Conservation (phyloP, 108 stramenopile species). For the Stephanodiscus minutulus region DNA sequence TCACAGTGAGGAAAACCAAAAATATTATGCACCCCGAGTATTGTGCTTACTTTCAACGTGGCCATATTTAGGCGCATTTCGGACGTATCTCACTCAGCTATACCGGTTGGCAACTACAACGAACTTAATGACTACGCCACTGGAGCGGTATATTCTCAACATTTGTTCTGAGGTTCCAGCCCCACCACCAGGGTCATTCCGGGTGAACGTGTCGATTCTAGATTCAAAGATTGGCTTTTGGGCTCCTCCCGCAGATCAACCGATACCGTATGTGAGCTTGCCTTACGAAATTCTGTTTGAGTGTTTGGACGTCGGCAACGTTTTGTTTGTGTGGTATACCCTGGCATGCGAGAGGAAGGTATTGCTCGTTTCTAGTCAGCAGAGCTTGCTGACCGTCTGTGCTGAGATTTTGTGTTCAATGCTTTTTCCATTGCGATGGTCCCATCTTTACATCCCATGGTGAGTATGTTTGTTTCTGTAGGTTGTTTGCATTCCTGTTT, state of each 20-base stretch:
- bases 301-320: conserved; percentile 84
- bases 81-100: conserved; percentile 88
- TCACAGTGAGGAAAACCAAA: conserved; percentile 29
- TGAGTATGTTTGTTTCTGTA: not conserved
- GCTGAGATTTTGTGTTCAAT: conserved; percentile 94
- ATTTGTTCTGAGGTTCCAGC: conserved; percentile 95
- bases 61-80: conserved; percentile 92
- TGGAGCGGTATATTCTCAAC: conserved; percentile 96
- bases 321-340: conserved; percentile 78
- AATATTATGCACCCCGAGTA: conserved; percentile 83
- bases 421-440: conserved; percentile 96
- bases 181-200: conserved; percentile 93
- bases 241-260: conserved; percentile 93
- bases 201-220: conserved; percentile 80
- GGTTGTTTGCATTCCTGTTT: not conserved
- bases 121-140: conserved; percentile 83
- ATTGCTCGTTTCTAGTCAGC: conserved; percentile 81
- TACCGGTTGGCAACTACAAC: conserved; percentile 92
- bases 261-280: conserved; percentile 93
- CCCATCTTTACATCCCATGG: conserved; percentile 85
- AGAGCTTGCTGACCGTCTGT: conserved; percentile 86
- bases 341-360: conserved; percentile 90
- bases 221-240: conserved; percentile 84
- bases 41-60: conserved; percentile 93
- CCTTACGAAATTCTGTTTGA: conserved; percentile 90